phyloP scores from a whole-genome alignment of 208 protist species.

The Trypanosoma vivax region DNA sequence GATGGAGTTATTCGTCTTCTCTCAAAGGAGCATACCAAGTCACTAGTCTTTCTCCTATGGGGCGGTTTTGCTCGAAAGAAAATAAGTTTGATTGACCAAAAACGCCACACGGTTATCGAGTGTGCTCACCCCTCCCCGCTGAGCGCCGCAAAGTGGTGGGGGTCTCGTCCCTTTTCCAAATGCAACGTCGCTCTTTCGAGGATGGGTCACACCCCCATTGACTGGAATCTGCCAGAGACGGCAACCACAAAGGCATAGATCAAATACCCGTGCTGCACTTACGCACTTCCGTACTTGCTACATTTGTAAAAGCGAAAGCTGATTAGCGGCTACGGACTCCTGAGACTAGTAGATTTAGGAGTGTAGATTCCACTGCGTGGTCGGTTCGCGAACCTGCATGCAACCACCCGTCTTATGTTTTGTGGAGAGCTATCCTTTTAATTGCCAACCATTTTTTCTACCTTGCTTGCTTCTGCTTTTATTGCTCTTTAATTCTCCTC shows the following conservation, averaged over 20 bases:
- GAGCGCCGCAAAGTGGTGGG: constrained; percentile 66
- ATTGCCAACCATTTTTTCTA: no score
- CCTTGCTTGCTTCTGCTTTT: no score
- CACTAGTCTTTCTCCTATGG: constrained; percentile 95
- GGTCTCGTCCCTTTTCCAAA: constrained; percentile 78
- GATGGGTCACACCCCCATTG: constrained; percentile 66
- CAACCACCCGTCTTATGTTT: no score
- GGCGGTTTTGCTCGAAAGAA: constrained; percentile 93
- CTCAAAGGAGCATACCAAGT: constrained; percentile 42
- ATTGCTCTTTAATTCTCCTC: no score
- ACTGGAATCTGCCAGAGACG: constrained; percentile 61
- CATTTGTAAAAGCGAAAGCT: no score
- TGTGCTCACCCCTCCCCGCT: constrained; percentile 86
- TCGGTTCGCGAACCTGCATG: no score
- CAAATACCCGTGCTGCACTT: neutral
- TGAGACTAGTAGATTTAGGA: no score
- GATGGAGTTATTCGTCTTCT: constrained; percentile 89
- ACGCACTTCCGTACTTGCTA: no score
- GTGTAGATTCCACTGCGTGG: no score
- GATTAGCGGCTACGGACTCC: no score
- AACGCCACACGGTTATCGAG: constrained; percentile 85
- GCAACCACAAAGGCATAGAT: neutral
- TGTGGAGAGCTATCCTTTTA: no score
- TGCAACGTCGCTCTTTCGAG: constrained; percentile 66
- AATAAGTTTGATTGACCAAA: constrained; percentile 66